Evolutionary conservation across 208 protist species (phyloP).

Genomic region (Trypanosoma vivax): DNA sequence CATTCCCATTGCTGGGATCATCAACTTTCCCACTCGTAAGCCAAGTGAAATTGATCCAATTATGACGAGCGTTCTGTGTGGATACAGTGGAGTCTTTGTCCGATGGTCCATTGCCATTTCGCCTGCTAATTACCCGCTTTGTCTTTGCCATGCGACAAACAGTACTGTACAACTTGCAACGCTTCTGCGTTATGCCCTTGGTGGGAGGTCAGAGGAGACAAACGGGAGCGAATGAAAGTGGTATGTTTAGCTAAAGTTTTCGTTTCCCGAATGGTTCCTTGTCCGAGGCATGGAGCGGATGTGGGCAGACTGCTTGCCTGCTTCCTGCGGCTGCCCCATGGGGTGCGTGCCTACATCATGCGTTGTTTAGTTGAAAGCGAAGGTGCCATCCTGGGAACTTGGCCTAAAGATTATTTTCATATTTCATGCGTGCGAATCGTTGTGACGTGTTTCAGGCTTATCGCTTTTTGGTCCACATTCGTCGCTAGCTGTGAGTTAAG

Average conservation of each 20-base stretch:
- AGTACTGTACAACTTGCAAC: slow-evolving; percentile 62
- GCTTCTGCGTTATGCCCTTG: slow-evolving; percentile 31
- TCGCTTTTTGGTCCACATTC: no score
- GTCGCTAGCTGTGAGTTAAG: no score
- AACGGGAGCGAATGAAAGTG: slow-evolving; percentile 8
- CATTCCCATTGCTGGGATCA: slow-evolving; percentile 82
- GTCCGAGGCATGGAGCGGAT: no score
- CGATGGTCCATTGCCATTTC: slow-evolving; percentile 81
- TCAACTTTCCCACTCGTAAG: slow-evolving; percentile 74
- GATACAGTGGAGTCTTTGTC: slow-evolving; percentile 80
- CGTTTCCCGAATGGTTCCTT: background rate
- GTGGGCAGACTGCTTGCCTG: no score
- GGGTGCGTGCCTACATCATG: no score
- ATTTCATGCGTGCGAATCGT: no score
- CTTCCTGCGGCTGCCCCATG: no score
- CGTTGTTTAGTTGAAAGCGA: no score
- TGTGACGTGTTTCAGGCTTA: no score
- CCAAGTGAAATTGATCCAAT: slow-evolving; percentile 74
- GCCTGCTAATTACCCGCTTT: slow-evolving; percentile 84
- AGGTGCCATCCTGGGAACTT: no score
- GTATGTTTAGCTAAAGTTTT: background rate
- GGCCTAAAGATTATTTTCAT: no score
- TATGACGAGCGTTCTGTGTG: slow-evolving; percentile 69
- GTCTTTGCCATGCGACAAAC: slow-evolving; percentile 81
- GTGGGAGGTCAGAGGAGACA: slow-evolving; percentile 9